Percentiles rank a stretch among this genome's conserved stretches.
Conservation (phyloP, 2,329 filamentous ascomycete genomes). For the Gnomoniopsis sp. region DNA sequence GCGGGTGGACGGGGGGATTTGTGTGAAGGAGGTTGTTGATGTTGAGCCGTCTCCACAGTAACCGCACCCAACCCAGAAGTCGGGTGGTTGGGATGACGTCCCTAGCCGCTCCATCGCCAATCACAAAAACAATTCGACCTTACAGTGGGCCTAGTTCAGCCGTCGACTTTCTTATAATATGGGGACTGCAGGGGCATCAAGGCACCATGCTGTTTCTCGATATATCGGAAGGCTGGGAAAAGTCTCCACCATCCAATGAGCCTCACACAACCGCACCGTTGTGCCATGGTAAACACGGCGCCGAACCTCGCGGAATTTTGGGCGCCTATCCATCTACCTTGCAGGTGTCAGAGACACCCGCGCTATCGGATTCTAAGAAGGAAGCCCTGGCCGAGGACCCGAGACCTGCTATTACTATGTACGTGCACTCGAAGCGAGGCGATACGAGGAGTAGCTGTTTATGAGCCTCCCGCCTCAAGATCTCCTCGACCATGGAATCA, state of each 20-base stretch:
- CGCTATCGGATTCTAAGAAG: too few species aligned
- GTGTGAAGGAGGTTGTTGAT: neutral
- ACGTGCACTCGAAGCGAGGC: too few species aligned
- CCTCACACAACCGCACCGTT: neutral
- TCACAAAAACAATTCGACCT: neutral
- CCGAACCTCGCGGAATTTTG: neutral
- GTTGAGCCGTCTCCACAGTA: slow-evolving; percentile 10
- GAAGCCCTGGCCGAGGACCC: too few species aligned
- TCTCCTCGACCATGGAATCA: too few species aligned
- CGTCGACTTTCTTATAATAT: neutral
- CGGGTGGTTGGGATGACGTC: slow-evolving; percentile 11
- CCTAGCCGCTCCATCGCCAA: neutral
- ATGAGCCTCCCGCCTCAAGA: too few species aligned
- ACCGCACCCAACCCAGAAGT: neutral
- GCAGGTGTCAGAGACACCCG: too few species aligned
- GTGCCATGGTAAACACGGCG: neutral
- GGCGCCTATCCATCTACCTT: neutral
- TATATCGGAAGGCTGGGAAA: neutral
- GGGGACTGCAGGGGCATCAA: neutral
- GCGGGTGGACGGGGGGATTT: neutral
- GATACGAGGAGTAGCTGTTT: too few species aligned
- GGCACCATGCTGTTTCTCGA: neutral
- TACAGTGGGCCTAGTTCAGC: neutral
- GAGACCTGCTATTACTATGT: too few species aligned
- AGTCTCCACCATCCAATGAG: neutral